Conservation (phyloP, 306 rosid genomes). For the Malus orientalis region DNA sequence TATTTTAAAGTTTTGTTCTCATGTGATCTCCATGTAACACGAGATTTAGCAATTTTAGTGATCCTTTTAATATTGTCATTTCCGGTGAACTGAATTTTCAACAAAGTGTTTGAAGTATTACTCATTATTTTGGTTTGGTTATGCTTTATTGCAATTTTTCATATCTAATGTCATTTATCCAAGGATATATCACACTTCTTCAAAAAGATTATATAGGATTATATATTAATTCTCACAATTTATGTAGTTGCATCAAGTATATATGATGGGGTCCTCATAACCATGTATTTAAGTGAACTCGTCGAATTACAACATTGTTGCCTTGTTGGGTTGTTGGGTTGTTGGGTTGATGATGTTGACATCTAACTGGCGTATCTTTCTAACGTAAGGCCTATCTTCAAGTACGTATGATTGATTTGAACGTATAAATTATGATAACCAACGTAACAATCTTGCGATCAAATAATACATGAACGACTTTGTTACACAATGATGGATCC, state of each 20-base stretch:
- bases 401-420: neutral
- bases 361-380: neutral
- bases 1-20: neutral
- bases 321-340: neutral
- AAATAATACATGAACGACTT: too few relatives aligned
- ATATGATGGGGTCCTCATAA: neutral
- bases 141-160: neutral
- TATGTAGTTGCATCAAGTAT: too few relatives aligned
- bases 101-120: neutral
- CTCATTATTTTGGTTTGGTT: too few relatives aligned
- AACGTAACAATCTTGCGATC: neutral
- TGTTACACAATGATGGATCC: too few relatives aligned
- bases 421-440: neutral
- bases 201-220: too few relatives aligned
- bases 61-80: too few relatives aligned
- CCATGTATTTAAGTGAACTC: neutral
- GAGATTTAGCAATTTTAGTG: too few relatives aligned
- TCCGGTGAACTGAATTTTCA: too few relatives aligned
- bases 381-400: neutral
- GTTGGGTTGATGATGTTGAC: neutral
- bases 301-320: neutral
- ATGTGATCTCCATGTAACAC: neutral
- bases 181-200: too few relatives aligned
- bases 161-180: too few relatives aligned
- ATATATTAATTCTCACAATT: too few relatives aligned